Percentiles rank a stretch among this genome's conserved stretches.
Conservation (phyloP, 805 yeast species). For the Dipodascopsis uninucleata region DNA sequence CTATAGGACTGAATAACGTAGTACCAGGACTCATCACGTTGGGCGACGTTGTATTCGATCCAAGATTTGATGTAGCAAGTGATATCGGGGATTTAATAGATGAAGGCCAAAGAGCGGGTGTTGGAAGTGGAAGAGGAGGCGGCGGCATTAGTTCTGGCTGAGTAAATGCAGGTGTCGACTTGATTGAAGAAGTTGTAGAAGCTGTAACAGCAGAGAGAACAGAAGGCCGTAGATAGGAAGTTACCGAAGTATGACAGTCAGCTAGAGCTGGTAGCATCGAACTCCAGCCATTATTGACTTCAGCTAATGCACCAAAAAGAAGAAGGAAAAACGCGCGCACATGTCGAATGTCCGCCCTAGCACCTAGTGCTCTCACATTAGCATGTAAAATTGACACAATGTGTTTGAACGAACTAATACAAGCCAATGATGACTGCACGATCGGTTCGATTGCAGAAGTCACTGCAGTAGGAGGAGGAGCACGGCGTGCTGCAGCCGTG, state of each 20-base stretch:
- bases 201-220: neutral
- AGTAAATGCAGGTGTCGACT: constrained; percentile 3
- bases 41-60: no score
- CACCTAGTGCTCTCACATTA: constrained; percentile 48
- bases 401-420: constrained; percentile 48
- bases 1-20: constrained; percentile 7
- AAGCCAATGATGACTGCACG: constrained; percentile 39
- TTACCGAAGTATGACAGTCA: constrained; percentile 15
- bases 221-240: neutral
- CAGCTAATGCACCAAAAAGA: constrained; percentile 60
- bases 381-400: constrained; percentile 49
- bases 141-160: constrained; percentile 12
- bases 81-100: constrained; percentile 1
- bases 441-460: constrained; percentile 37
- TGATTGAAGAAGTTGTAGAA: neutral
- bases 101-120: constrained; percentile 19
- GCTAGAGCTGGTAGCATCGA: constrained; percentile 37
- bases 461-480: constrained; percentile 7
- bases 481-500: constrained; percentile 28
- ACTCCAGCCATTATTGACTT: constrained; percentile 62
- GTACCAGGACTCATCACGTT: no score
- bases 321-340: constrained; percentile 61
- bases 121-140: constrained; percentile 8
- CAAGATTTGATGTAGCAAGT: no score
- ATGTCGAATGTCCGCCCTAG: constrained; percentile 59